Evolutionary conservation across 352 stramenopile genomes (phyloP).

Genomic region (Phytophthora pseudosyringae): DNA sequence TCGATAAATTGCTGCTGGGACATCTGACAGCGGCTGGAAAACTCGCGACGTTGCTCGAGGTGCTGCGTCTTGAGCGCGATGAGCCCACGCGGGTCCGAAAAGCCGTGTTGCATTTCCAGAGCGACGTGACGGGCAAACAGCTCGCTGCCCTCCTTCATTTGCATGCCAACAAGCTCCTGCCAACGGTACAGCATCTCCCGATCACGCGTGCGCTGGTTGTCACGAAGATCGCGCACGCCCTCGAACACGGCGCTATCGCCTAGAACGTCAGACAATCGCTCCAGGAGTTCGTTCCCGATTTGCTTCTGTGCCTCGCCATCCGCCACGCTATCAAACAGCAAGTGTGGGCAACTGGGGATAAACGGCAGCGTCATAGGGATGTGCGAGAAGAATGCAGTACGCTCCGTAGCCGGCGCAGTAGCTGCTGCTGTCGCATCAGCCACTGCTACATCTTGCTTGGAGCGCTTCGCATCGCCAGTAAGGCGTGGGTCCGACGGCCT

Average conservation of each 20-base stretch:
- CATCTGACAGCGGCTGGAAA: conserved; percentile 68
- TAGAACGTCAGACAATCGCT: conserved; percentile 65
- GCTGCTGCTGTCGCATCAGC: conserved; percentile 1
- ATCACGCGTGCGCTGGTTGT: conserved; percentile 68
- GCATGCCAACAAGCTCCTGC: conserved; percentile 80
- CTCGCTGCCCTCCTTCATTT: conserved; percentile 85
- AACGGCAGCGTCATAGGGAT: conserved; percentile 62
- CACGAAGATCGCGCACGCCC: conserved; percentile 61
- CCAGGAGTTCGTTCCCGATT: conserved; percentile 60
- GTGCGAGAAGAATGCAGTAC: conserved; percentile 52
- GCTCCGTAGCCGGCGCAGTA: conserved; percentile 4
- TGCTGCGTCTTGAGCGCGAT: conserved; percentile 72
- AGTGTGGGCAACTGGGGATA: conserved; percentile 60
- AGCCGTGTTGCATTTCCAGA: conserved; percentile 52
- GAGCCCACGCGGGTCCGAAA: conserved; percentile 50
- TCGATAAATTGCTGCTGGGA: conserved; percentile 85
- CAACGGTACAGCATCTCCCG: conserved; percentile 78
- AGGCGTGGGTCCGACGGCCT: conserved; percentile 20
- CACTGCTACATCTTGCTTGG: conserved; percentile 28
- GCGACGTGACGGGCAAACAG: conserved; percentile 64
- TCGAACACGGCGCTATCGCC: conserved; percentile 73
- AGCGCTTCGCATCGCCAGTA: conserved; percentile 34
- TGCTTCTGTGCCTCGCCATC: conserved; percentile 40
- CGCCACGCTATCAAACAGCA: conserved; percentile 67
- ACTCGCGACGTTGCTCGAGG: conserved; percentile 68